Evolutionary conservation across 108 stramenopile genomes (phyloP).

Genomic region (Skeletonema menzelii): DNA sequence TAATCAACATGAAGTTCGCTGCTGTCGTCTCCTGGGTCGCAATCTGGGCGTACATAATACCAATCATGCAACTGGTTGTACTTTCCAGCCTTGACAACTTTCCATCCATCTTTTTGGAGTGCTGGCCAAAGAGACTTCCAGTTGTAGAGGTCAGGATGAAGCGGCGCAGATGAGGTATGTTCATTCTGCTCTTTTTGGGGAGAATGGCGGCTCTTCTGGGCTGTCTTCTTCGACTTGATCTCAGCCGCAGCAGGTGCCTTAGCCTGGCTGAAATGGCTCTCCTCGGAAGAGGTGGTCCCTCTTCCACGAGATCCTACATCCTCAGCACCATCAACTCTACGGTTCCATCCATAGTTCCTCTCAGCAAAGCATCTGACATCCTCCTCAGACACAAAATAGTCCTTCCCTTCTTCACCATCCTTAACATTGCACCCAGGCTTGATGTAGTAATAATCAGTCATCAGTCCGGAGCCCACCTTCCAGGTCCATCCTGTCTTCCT

Average conservation of each 20-base stretch:
- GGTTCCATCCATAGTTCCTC: conserved; percentile 7
- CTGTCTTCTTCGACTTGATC: neutral
- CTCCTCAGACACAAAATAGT: conserved; percentile 1
- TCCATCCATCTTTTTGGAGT: conserved; percentile 30
- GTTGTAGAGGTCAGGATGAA: conserved; percentile 6
- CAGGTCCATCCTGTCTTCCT: conserved; percentile 6
- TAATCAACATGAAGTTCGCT: conserved; percentile 27
- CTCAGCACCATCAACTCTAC: neutral
- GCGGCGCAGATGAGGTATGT: neutral
- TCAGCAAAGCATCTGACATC: conserved; percentile 7
- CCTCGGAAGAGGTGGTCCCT: neutral
- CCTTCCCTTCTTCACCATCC: conserved; percentile 11
- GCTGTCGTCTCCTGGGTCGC: conserved; percentile 22
- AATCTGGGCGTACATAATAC: conserved; percentile 34
- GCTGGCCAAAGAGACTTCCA: conserved; percentile 17
- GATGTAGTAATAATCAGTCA: conserved; percentile 9
- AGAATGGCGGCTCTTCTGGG: neutral
- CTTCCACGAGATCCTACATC: neutral
- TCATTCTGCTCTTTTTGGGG: neutral
- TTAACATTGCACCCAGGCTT: conserved; percentile 3
- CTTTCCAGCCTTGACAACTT: conserved; percentile 16
- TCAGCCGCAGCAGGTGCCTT: neutral
- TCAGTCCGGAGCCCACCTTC: neutral
- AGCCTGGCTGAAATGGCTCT: neutral
- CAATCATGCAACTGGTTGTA: conserved; percentile 39